Evolutionary conservation across 1,284 basidiomycete species (phyloP).

Genomic region (Phaffia rhodozyma): DNA sequence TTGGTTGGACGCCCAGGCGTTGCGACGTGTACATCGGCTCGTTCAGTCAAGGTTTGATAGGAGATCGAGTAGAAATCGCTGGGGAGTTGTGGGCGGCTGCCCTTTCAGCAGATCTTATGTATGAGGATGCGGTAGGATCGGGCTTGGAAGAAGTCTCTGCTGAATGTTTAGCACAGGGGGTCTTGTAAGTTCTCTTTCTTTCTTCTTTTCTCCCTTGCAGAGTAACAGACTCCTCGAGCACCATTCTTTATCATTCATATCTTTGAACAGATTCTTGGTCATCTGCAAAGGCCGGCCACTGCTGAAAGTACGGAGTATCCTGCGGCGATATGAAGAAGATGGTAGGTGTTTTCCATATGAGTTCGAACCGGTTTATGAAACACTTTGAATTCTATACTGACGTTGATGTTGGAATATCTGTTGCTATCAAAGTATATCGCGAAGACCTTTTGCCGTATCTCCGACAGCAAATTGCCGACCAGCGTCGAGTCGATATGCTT

Average conservation of each 20-base stretch:
- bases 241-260: background rate
- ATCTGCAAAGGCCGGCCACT: constrained; percentile 30
- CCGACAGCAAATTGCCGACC: constrained; percentile 30
- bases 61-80: constrained; percentile 38
- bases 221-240: background rate
- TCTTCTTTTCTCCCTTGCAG: background rate
- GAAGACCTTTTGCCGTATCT: constrained; percentile 31
- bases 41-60: constrained; percentile 37
- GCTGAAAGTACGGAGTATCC: constrained; percentile 31
- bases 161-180: constrained; percentile 36
- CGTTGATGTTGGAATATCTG: background rate
- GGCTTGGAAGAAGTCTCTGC: constrained; percentile 27
- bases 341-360: constrained; percentile 21
- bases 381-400: background rate
- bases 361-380: background rate
- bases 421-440: constrained; percentile 26
- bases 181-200: constrained; percentile 26
- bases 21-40: constrained; percentile 46
- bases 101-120: constrained; percentile 44
- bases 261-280: constrained; percentile 29
- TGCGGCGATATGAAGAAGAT: constrained; percentile 31
- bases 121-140: constrained; percentile 34
- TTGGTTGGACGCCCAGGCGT: constrained; percentile 37
- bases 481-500: constrained; percentile 32
- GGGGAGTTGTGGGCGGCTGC: constrained; percentile 44